A percentile compares a stretch with the other conserved stretches of the same genome.
Conservation (phyloP, 1,284 basidiomycete genomes). For the Heimioporus punctisporus region DNA sequence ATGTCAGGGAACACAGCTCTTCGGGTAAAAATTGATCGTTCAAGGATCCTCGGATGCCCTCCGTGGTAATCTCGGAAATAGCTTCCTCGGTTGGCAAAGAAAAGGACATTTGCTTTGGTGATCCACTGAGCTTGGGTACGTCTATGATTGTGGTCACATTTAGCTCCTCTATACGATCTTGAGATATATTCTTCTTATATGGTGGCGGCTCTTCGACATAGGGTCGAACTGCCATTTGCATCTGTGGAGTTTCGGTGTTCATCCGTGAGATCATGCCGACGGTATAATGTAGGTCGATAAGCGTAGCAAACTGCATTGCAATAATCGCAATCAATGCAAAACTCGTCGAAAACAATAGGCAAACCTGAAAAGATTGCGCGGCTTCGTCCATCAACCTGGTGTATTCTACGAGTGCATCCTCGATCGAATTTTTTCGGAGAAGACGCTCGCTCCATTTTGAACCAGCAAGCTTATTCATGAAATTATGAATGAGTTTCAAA, state of each 20-base stretch:
- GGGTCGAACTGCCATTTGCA: not conserved
- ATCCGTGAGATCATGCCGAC: conserved; percentile 26
- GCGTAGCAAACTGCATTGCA: conserved; percentile 41
- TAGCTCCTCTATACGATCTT: not conserved
- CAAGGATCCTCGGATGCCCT: conserved; percentile 16
- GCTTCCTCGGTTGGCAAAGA: conserved; percentile 10
- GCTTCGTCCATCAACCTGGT: conserved; percentile 44
- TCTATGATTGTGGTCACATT: not conserved
- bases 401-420: conserved; percentile 37
- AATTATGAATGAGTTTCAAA: conserved; percentile 39
- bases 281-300: conserved; percentile 52
- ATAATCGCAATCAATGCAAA: not conserved
- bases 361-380: conserved; percentile 48
- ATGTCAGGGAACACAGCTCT: conserved; percentile 22
- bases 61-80: conserved; percentile 23
- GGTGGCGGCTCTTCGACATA: conserved; percentile 19
- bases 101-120: not conserved
- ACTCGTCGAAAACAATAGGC: not conserved
- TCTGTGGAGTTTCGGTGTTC: not conserved
- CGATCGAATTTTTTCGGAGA: conserved; percentile 6
- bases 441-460: conserved; percentile 45
- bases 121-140: not conserved
- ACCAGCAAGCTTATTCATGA: conserved; percentile 41
- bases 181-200: conserved; percentile 12
- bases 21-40: conserved; percentile 26